A percentile compares a stretch with the other conserved stretches of the same genome.
Evolutionary conservation across 257 asterid species (phyloP).

Genomic region (Penstemon davidsonii): DNA sequence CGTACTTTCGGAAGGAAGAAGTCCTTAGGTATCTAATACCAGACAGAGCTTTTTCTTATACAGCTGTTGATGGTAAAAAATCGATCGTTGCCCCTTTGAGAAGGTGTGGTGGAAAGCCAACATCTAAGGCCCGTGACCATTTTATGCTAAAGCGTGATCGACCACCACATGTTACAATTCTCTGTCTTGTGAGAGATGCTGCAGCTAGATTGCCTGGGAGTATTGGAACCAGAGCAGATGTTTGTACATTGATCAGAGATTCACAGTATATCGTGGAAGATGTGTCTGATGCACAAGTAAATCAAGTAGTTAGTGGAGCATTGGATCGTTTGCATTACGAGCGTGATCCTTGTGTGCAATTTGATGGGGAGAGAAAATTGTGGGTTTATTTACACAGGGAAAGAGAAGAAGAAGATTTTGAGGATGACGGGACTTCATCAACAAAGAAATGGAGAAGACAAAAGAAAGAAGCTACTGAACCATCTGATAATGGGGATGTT

Average conservation of each 20-base stretch:
- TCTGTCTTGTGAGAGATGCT: constrained; percentile 97
- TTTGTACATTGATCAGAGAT: constrained; percentile 90
- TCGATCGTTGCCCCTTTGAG: constrained; percentile 97
- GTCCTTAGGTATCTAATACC: constrained; percentile 93
- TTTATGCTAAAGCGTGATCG: constrained; percentile 93
- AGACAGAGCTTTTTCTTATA: constrained; percentile 88
- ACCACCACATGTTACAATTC: constrained; percentile 97
- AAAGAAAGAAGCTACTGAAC: constrained; percentile 81
- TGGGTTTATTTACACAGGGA: constrained; percentile 96
- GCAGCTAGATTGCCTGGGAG: constrained; percentile 99
- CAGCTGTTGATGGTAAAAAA: constrained; percentile 92
- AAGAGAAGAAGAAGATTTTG: constrained; percentile 98
- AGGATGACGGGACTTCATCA: constrained; percentile 98
- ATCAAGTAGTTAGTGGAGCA: constrained; percentile 97
- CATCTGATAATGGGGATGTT: constrained; percentile 68
- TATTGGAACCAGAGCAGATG: constrained; percentile 98
- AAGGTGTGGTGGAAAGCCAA: constrained; percentile 99
- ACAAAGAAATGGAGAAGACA: constrained; percentile 98
- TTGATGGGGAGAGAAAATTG: constrained; percentile 91
- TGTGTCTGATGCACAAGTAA: constrained; percentile 92
- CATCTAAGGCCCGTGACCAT: constrained; percentile 98
- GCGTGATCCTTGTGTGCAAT: constrained; percentile 97
- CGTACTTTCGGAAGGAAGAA: constrained; percentile 88
- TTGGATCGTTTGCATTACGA: constrained; percentile 95
- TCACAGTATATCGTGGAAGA: constrained; percentile 93